Conservation (phyloP, 139 green algal genomes). For the Diplosphaera chodatii region DNA sequence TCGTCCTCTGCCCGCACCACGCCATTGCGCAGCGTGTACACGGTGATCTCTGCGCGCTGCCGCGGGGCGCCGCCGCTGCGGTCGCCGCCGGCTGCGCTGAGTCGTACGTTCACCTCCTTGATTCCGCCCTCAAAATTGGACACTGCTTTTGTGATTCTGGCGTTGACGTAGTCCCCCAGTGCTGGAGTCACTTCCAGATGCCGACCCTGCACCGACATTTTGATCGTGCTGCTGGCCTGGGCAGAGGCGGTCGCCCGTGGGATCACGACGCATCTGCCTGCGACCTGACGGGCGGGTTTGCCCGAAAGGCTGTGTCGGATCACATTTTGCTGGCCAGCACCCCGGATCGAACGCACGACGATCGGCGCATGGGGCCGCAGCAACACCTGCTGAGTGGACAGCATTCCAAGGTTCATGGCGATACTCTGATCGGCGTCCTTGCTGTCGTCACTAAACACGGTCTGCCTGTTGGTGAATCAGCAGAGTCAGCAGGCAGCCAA, state of each 20-base stretch:
- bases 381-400: too few relatives aligned
- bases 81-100: conserved; percentile 59
- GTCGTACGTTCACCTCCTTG: conserved; percentile 57
- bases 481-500: too few relatives aligned
- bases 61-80: conserved; percentile 44
- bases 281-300: too few relatives aligned
- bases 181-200: not conserved
- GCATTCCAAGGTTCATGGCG: too few relatives aligned
- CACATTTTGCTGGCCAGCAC: too few relatives aligned
- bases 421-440: too few relatives aligned
- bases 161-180: too few relatives aligned
- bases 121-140: conserved; percentile 42
- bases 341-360: too few relatives aligned
- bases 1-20: conserved; percentile 61
- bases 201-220: not conserved
- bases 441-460: too few relatives aligned
- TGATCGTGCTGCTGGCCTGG: not conserved
- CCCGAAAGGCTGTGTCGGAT: too few relatives aligned
- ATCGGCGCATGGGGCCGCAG: too few relatives aligned
- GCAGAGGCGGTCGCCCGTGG: not conserved
- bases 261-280: not conserved
- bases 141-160: conserved; percentile 26
- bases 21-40: conserved; percentile 60
- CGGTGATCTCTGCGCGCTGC: conserved; percentile 68
- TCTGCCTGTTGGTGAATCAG: too few relatives aligned